Base-by-base conservation (phyloP, 169 alveolate species). In the Neospora caninum region DNA sequence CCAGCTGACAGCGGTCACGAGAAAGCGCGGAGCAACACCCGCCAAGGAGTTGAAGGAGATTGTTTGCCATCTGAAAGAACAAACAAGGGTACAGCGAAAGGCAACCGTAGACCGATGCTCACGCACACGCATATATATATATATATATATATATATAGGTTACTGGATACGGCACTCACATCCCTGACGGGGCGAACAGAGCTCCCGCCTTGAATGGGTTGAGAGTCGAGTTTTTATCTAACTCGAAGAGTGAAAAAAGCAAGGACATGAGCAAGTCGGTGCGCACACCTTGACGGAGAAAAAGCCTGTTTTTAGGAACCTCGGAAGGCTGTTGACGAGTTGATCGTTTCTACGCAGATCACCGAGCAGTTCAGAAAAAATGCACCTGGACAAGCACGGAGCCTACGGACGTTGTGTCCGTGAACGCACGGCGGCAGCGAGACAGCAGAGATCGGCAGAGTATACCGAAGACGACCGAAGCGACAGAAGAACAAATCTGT, bases 31-130 rank as follows among this genome's bases (percentile, higher is more conserved):
- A 49, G 83, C 91, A 84, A 7, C 88, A 80, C 67, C 95, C 95
- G 16, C 91, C 67, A 53, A 93, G n/a, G 69, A 93, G 73, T 88
- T 93, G 93, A 54, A 93, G 87, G 73, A 92, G 84, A 49, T 67
- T 58, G 88, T 93, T 70, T 38, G 84, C 88, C 88, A 54, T 87
- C 94, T 92, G 92, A 91, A 67, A 36, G 49, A 34, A 38, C 43
- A 58, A 18, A 80, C 29, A 13, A 38, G 45, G 41, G 38, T n/a
- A 36, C 87, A 69, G 93, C 93, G 43, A 49, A 7, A 58, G 70
- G 25, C 70, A 58, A 18, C 16, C 70, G 70, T 25, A n/a, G 2
- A 25, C 38, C 34, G 13, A 25, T 25, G n/a, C 13, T 20, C 4
- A 69, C 38, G 36, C 80, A 69, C 18, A 20, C 80, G 36, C 38